These are phyloP conservation scores for Coemansia sp. DNA, from an alignment of 192 early-diverging fungal species.

Conservation along the genomic window DNA sequence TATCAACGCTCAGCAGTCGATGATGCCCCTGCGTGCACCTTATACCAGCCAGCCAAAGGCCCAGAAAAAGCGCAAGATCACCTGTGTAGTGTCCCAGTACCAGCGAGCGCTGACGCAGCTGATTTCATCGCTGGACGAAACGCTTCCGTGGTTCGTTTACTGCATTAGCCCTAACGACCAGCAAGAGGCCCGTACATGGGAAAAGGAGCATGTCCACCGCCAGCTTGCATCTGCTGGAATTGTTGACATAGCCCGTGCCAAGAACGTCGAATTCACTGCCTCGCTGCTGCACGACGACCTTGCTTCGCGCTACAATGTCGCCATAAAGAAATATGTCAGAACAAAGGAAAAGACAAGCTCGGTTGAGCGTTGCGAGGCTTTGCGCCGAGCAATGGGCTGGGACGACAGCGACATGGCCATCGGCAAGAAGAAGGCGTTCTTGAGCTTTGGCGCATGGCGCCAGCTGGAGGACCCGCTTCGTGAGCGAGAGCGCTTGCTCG, in stretches of 20 bases:
- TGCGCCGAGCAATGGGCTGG: slow-evolving; percentile 66
- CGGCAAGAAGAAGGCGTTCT: slow-evolving; percentile 65
- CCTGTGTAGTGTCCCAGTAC: slow-evolving; percentile 65
- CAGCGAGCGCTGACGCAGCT: slow-evolving; percentile 70
- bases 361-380: slow-evolving; percentile 49
- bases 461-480: slow-evolving; percentile 79
- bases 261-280: slow-evolving; percentile 72
- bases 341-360: slow-evolving; percentile 52
- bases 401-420: slow-evolving; percentile 58
- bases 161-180: slow-evolving; percentile 75
- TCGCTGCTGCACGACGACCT: slow-evolving; percentile 78
- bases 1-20: slow-evolving; percentile 74
- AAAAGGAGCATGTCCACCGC: slow-evolving; percentile 64
- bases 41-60: slow-evolving; percentile 30
- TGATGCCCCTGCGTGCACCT: slow-evolving; percentile 68
- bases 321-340: slow-evolving; percentile 58
- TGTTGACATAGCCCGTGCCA: slow-evolving; percentile 63
- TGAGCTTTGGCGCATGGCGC: slow-evolving; percentile 80
- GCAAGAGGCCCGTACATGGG: slow-evolving; percentile 59
- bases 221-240: slow-evolving; percentile 76
- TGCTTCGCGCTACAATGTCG: slow-evolving; percentile 66
- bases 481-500: slow-evolving; percentile 62
- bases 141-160: slow-evolving; percentile 76
- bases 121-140: slow-evolving; percentile 71
- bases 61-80: slow-evolving; percentile 57